Evolutionary conservation across 23 red algal species (phyloP), one percentile per base, ranked within the genome.

Genomic region (Gracilaria caudata): DNA sequence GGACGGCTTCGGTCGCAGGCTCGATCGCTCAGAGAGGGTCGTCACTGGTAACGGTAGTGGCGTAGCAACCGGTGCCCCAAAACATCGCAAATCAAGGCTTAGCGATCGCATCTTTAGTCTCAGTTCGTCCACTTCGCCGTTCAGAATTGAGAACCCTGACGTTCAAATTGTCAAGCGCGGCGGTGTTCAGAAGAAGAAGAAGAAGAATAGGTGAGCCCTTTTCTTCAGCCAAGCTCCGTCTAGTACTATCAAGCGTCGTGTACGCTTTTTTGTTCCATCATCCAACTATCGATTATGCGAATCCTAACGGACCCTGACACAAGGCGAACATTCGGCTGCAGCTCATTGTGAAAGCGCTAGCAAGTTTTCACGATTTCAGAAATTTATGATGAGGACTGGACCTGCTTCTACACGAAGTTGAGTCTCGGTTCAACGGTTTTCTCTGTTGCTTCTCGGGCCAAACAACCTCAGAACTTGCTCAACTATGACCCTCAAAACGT

Each of bases 21-120:
- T 83, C 3, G 80, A 84, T 21, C 77, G 90, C 24, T 35, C 34
- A 3, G 29, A 46, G 41, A 36, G 65, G 13, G 51, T 51, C 12
- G 64, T 40, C 57, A 56, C 75, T 2, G 81, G 53, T 0, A 78
- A 47, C 33, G 71, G 90, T 10, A 80, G 64, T 39, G 80, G 90
- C 39, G 63, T 64, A 2, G 80, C 58, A 8, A 84, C 80, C 2
- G 77, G 90, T 20, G 80, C 63, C 16, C 68, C 68, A 1, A 87
- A 87, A 47, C 63, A 87, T 53, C 65, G 83, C 30, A 87, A 87
- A 28, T 56, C 45, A 30, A 75, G 83, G 23, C 68, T 55, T 11
- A 75, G 32, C 23, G 83, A 87, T 53, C 46, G 83, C 13, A 87
- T 87, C n/a, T 87, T 87, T 38, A 87, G 83, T 70, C 68, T 87